Base-by-base conservation (phyloP, 768 basidiomycete genomes). In the Suillus decipiens region DNA sequence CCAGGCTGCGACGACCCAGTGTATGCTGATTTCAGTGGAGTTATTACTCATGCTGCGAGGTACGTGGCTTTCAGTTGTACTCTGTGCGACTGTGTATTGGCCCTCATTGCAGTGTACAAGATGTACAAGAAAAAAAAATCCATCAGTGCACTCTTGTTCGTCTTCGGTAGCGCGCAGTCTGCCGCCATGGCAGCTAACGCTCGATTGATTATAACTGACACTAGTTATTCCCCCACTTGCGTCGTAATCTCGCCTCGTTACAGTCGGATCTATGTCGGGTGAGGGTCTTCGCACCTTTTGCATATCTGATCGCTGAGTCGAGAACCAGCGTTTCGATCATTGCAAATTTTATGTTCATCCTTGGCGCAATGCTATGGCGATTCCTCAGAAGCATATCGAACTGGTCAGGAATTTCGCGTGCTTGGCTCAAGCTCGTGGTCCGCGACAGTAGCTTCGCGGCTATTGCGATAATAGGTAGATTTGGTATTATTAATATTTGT, bases 221-320 rank as follows among this genome's bases (percentile, higher is more conserved):
- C 61, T 50, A 34, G 36, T 17, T 55, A 68, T 42, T 67, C 67
- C 17, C 37, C 53, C 3, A 70, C 69, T 17, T 72, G 71, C 24
- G 15, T 70, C 51, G 36, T 70, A 19, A 2, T 62, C 36, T 62
- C 17, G 31, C n/a, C 57, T 31, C 70, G 65, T 31, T 53, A 63
- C 10, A 67, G 63, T 34, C 64, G 48, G 19, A 64, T 64, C 0
- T 70, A 66, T 63, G 68, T 68, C 61, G 68, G 71, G 71, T 70
- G 36, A 41, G 63, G 7, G 19, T 7, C 33, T 15, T n/a, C 3
- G 9, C 9, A 17, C 22, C 4, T 15, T 14, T 61, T 28, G 17
- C n/a, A 60, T 34, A 17, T 17, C 42, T 22, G 39, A 17, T 66
- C 5, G 61, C 39, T 36, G 2, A 43, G 17, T 50, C 3, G 6